Evolutionary conservation across 2,329 filamentous ascomycete genomes (phyloP), one percentile per base, ranked within the genome.

Genomic region (Cladosporium halotolerans): DNA sequence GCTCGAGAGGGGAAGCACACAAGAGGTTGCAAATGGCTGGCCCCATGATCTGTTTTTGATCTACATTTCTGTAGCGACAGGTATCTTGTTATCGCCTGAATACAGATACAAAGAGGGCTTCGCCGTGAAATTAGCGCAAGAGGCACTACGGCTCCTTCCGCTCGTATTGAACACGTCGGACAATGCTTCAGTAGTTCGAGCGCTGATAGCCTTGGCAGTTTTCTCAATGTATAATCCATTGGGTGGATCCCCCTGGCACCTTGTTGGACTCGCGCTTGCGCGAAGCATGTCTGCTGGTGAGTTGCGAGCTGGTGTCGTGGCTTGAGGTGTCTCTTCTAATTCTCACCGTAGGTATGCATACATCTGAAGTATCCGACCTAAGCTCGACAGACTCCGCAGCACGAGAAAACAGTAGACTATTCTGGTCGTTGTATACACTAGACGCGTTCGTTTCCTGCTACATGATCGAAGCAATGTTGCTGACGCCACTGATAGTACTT

Each of bases 221-320:
- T 49, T 42, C 38, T 49, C 46, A 14, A 33, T 32, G 5, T 36
- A 42, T 4, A 49, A 38, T 42, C n/a, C 46, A 9, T 31, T 42
- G 6, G 46, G 46, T 11, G 46, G 46, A 36, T 49, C 46, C 4
- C 32, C 46, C 14, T 49, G 46, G 46, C 46, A 49, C 34, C 14
- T 49, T 7, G 32, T 49, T 8, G 46, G 46, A 10, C 46, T 49
- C n/a, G 46, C 46, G 16, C 38, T 49, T n/a, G 46, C 46, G n/a
- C 14, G 46, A 7, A 42, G n/a, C 9, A 49, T 49, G 46, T 41
- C 46, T 18, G 19, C 46, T n/a, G 46, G 16, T 18, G 16, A 18
- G 16, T 18, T 18, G 16, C 16, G 16, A 18, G 16, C 16, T 18
- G 16, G 16, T 18, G 16, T 18, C 16, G 16, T 18, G 16, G 16